These are phyloP conservation scores for Alternaria gansuensis DNA, from an alignment of 2,329 filamentous ascomycete genomes.

Conservation along the genomic window DNA sequence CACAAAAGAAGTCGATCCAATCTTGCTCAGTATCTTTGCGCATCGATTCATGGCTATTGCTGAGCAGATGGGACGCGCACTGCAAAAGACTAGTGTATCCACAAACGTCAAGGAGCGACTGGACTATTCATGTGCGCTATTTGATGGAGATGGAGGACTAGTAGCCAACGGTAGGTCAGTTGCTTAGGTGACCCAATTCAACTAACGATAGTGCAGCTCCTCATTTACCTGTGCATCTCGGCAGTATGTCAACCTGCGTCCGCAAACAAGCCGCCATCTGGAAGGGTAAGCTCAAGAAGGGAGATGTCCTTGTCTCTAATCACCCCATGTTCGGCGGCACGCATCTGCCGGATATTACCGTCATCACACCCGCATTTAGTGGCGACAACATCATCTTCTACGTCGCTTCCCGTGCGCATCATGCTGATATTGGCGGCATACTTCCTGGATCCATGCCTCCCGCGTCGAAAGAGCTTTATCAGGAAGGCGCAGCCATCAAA, in stretches of 20 bases:
- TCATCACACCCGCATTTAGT: conserved; percentile 80
- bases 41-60: conserved; percentile 87
- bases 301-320: conserved; percentile 84
- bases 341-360: conserved; percentile 83
- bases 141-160: conserved; percentile 76
- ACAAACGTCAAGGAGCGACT: conserved; percentile 84
- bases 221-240: conserved; percentile 81
- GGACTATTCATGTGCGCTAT: conserved; percentile 84
- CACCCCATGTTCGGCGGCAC: conserved; percentile 86
- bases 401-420: conserved; percentile 80
- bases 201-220: conserved; percentile 61
- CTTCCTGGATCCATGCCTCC: conserved; percentile 85
- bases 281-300: conserved; percentile 78
- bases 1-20: conserved; percentile 72
- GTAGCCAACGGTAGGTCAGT: conserved; percentile 70
- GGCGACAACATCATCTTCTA: conserved; percentile 82
- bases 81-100: conserved; percentile 82
- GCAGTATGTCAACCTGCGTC: conserved; percentile 86
- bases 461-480: conserved; percentile 68
- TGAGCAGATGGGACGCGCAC: conserved; percentile 81
- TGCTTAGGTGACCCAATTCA: background rate
- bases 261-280: conserved; percentile 81
- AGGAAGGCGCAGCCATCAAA: conserved; percentile 66
- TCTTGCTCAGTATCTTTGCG: conserved; percentile 79
- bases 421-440: conserved; percentile 86